Evolutionary conservation across 352 stramenopile genomes (phyloP).

Genomic region (Phytophthora pini): DNA sequence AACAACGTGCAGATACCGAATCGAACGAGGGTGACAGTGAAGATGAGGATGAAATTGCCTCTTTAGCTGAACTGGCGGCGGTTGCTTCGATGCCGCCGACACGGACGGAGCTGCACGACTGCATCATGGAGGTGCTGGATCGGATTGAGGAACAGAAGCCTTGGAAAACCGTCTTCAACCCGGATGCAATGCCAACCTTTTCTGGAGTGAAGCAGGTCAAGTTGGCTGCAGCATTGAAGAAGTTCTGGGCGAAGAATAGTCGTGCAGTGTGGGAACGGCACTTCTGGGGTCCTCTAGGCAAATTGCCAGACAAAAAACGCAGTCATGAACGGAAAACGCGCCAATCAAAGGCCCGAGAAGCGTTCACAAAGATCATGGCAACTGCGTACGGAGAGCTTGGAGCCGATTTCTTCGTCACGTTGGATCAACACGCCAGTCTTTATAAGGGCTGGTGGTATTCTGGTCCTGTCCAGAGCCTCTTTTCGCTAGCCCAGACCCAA

Average conservation of each 20-base stretch:
- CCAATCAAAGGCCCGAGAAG: conserved; percentile 19
- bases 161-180: conserved; percentile 18
- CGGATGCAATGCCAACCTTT: conserved; percentile 11
- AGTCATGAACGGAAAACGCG: conserved; percentile 10
- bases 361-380: conserved; percentile 23
- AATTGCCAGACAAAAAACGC: neutral
- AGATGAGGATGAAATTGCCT: conserved; percentile 4
- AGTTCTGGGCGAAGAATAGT: conserved; percentile 24
- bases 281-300: conserved; percentile 29
- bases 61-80: neutral
- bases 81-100: neutral
- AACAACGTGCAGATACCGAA: neutral
- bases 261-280: conserved; percentile 39
- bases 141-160: conserved; percentile 15
- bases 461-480: conserved; percentile 8
- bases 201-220: conserved; percentile 1
- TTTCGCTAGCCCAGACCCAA: conserved; percentile 8
- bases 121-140: conserved; percentile 12
- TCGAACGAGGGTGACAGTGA: neutral
- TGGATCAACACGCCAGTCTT: conserved; percentile 14
- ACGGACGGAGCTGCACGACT: neutral
- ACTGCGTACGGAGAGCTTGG: conserved; percentile 21
- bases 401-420: conserved; percentile 23
- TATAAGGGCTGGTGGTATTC: conserved; percentile 39
- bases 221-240: conserved; percentile 11